Evolutionary conservation across 2,329 filamentous ascomycete species (phyloP), one percentile per base, ranked within the genome.

Genomic region (Sporothrix euskadiensis): DNA sequence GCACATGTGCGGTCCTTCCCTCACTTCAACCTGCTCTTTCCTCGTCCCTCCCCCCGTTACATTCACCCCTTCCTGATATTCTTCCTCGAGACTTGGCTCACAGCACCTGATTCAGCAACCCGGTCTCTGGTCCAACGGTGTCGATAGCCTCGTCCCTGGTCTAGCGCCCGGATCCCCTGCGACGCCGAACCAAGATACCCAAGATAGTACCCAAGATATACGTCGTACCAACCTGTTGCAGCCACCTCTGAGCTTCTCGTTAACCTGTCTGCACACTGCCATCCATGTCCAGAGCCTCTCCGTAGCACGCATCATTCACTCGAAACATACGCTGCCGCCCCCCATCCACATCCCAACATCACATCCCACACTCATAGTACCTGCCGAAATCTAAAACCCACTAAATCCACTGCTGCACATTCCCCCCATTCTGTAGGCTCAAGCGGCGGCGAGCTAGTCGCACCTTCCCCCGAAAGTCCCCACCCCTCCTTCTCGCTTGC

Each of bases 81-180:
- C 57, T 16, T 30, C 14, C 22, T 22, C 22, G 10, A 30, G 30
- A 59, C 56, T 59, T 59, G 56, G 56, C 14, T 35, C 32, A 16
- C 16, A 59, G 56, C 56, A 59, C 56, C 56, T 59, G 56, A 59
- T 59, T 59, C 30, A 59, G 30, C 56, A 59, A 30, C 44, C 44
- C 6, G 44, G 44, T 49, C 44, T 49, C 26, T 14, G 54, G 54
- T 32, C 54, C 26, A 32, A 32, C 54, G 6, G 12, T 30, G 10
- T 56, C 10, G 14, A 30, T 26, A 26, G 26, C 10, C 8, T 12
- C 22, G 54, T 32, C 54, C 26, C 30, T 59, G 30, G 30, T 26
- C 22, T 9, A 22, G 12, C 22, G 7, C 52, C 52, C 12, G 8
- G 52, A 22, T 56, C n/a, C 52, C 52, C 52, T 56, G 9, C 52